Evolutionary conservation across 2,329 filamentous ascomycete species (phyloP).

Genomic region (Fusarium irregulare): DNA sequence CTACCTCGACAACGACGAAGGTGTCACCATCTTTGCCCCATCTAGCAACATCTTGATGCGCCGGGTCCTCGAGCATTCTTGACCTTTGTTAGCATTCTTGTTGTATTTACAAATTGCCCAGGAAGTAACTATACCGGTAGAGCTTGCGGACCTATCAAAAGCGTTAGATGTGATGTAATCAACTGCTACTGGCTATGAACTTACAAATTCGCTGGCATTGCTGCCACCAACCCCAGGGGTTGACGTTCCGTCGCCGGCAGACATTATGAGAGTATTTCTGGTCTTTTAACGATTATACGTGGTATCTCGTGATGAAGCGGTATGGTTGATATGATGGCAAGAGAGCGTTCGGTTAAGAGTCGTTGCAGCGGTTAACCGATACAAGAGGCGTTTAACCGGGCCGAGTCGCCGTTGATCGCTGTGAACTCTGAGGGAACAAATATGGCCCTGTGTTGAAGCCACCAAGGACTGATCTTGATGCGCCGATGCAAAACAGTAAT

Average conservation of each 20-base stretch:
- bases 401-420: slow-evolving; percentile 22
- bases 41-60: slow-evolving; percentile 90
- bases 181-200: slow-evolving; percentile 52
- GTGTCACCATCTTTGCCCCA: slow-evolving; percentile 97
- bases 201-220: slow-evolving; percentile 95
- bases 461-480: slow-evolving; percentile 4
- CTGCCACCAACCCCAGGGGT: slow-evolving; percentile 63
- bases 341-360: slow-evolving; percentile 24
- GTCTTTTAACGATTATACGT: slow-evolving; percentile 4
- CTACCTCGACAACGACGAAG: slow-evolving; percentile 96
- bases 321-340: slow-evolving; percentile 2
- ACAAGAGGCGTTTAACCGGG: slow-evolving; percentile 33
- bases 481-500: slow-evolving; percentile 25
- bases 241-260: slow-evolving; percentile 49
- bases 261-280: slow-evolving; percentile 45
- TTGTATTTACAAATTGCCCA: background rate
- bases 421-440: slow-evolving; percentile 10
- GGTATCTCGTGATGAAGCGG: slow-evolving; percentile 5
- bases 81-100: slow-evolving; percentile 25
- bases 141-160: slow-evolving; percentile 87
- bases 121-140: slow-evolving; percentile 78
- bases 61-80: slow-evolving; percentile 91
- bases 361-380: slow-evolving; percentile 20
- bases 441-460: background rate
- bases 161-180: slow-evolving; percentile 41